A percentile compares a stretch with the other conserved stretches of the same genome.
Conservation (phyloP, 805 yeast species). For the Wickerhamomyces chaumierensis region DNA sequence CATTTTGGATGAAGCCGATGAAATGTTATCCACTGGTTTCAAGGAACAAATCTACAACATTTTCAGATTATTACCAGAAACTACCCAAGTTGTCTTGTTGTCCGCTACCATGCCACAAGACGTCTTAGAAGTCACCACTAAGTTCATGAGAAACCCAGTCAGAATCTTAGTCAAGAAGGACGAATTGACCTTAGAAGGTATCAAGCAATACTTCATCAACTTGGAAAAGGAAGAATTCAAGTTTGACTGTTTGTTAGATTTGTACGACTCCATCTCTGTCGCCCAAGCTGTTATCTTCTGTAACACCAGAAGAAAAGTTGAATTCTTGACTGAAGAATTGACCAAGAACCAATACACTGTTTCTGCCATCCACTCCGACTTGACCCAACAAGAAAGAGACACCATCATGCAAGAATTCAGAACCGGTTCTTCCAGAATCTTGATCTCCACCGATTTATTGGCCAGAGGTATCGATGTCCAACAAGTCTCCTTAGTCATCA, state of each 20-base stretch:
- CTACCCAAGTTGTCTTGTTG: constrained; percentile 89
- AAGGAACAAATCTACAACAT: constrained; percentile 93
- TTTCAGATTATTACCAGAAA: constrained; percentile 76
- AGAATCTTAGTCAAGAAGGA: constrained; percentile 91
- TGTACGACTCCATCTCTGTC: constrained; percentile 89
- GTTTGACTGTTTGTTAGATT: constrained; percentile 87
- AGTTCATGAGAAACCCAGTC: constrained; percentile 92
- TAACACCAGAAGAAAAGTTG: constrained; percentile 91
- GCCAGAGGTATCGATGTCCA: constrained; percentile 98
- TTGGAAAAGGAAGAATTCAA: constrained; percentile 92
- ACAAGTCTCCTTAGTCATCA: constrained; percentile 90
- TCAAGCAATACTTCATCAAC: constrained; percentile 83
- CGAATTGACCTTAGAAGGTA: constrained; percentile 91
- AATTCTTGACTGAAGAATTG: constrained; percentile 70
- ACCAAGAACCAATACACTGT: constrained; percentile 79
- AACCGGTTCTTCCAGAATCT: constrained; percentile 84
- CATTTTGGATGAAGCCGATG: constrained; percentile 97
- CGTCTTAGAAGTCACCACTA: constrained; percentile 81
- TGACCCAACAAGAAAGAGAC: constrained; percentile 91
- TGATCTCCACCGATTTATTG: constrained; percentile 90
- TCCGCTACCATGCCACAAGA: constrained; percentile 93
- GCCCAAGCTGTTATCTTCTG: constrained; percentile 98
- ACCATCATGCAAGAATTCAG: constrained; percentile 92
- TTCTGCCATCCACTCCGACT: constrained; percentile 91
- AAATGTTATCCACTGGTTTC: constrained; percentile 86